A percentile compares a stretch with the other conserved stretches of the same genome.
phyloP scores from a whole-genome alignment of 768 basidiomycete species.

The Pleurotus tuoliensis region DNA sequence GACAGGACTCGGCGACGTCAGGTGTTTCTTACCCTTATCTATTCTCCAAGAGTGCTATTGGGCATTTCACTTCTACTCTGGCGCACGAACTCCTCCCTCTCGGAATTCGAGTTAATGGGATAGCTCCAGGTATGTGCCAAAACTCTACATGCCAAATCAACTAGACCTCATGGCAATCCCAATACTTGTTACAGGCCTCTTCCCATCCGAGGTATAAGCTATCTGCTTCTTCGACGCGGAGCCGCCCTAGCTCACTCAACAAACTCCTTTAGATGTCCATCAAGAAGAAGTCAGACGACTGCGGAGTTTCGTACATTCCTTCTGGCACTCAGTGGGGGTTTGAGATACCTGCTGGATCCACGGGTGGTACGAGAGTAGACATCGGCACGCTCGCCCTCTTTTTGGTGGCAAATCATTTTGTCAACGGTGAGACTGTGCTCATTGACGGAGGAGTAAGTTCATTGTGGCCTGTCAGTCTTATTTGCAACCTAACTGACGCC shows the following conservation, averaged over 20 bases:
- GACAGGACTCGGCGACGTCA: constrained; percentile 36
- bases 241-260: too few relatives aligned
- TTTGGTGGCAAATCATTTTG: constrained; percentile 38
- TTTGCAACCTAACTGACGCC: neutral
- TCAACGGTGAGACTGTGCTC: constrained; percentile 41
- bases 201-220: constrained; percentile 21
- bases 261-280: too few relatives aligned
- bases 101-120: constrained; percentile 44
- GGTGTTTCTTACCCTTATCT: constrained; percentile 42
- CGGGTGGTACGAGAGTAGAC: constrained; percentile 32
- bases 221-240: too few relatives aligned
- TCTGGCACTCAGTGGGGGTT: constrained; percentile 16
- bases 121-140: constrained; percentile 32
- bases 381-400: constrained; percentile 36
- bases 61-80: constrained; percentile 41
- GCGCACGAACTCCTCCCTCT: constrained; percentile 46
- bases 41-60: constrained; percentile 45
- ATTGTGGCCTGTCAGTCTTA: neutral
- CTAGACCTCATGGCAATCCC: neutral
- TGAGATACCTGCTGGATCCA: constrained; percentile 25
- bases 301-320: neutral
- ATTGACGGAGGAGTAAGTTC: constrained; percentile 40
- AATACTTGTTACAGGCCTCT: constrained; percentile 20
- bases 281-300: neutral
- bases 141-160: constrained; percentile 4